Percentiles rank a stretch among this genome's conserved stretches.
Conservation (phyloP, 2,329 filamentous ascomycete species). For the Nannizziopsis arthrosporioides region DNA sequence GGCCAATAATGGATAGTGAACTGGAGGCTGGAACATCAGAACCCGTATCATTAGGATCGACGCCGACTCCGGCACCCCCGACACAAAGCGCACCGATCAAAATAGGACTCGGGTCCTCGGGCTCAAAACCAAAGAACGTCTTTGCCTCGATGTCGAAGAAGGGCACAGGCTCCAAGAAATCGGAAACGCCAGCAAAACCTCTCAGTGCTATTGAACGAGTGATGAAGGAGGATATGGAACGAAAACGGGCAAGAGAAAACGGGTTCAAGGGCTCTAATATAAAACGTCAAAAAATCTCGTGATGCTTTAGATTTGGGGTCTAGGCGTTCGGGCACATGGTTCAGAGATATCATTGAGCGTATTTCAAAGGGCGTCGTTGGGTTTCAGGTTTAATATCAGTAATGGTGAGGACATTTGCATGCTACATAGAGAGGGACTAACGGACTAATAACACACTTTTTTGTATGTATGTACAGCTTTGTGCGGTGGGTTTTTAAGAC, state of each 20-base stretch:
- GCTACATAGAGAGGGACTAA: no score
- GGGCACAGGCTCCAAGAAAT: conserved; percentile 9
- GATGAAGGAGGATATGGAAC: conserved; percentile 17
- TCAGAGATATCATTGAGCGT: no score
- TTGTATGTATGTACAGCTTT: no score
- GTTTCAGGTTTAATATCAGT: no score
- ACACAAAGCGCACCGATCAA: conserved; percentile 9
- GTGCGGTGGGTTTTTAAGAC: no score
- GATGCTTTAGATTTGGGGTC: neutral
- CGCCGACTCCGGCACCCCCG: conserved; percentile 3
- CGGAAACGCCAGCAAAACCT: conserved; percentile 11
- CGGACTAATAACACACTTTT: no score
- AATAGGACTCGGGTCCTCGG: conserved; percentile 1
- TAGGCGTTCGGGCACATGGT: neutral
- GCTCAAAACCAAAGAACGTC: conserved; percentile 15
- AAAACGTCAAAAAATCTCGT: conserved; percentile 14
- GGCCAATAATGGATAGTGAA: neutral
- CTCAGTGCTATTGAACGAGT: conserved; percentile 14
- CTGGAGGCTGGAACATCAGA: conserved; percentile 1
- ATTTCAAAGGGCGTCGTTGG: no score
- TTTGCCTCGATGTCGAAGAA: conserved; percentile 15
- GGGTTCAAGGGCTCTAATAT: conserved; percentile 1
- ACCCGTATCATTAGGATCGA: neutral
- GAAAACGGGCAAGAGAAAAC: conserved; percentile 11
- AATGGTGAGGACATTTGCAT: no score